These are phyloP conservation scores for Rhodosporidiobolus sp. DNA, from an alignment of 768 basidiomycete genomes.

Conservation along the genomic window DNA sequence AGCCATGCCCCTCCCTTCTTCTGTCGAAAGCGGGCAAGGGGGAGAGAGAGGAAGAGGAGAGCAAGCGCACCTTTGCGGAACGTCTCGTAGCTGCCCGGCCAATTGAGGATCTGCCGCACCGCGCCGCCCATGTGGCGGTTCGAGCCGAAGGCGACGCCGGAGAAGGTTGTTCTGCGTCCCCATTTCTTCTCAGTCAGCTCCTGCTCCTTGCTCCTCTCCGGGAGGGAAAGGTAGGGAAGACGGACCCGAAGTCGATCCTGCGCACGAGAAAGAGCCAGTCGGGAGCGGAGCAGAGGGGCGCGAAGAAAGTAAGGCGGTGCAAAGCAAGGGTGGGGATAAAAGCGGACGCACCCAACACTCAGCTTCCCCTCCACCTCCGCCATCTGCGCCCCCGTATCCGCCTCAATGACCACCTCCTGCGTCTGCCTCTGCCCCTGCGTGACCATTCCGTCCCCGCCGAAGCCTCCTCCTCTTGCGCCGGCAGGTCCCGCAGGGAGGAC, in stretches of 20 bases:
- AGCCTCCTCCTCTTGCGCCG: not conserved
- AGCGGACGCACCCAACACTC: constrained; percentile 28
- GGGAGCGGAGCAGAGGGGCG: too few relatives aligned
- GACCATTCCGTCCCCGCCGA: too few relatives aligned
- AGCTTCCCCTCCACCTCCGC: constrained; percentile 29
- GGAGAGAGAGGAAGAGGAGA: not conserved
- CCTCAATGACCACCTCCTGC: not conserved
- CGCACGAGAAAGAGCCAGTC: not conserved
- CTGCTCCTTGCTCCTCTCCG: too few relatives aligned
- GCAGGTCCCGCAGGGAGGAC: not conserved
- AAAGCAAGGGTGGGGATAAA: too few relatives aligned
- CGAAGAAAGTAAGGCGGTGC: too few relatives aligned
- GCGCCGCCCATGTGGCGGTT: constrained; percentile 67
- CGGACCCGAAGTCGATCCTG: constrained; percentile 38
- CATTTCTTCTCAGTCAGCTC: not conserved
- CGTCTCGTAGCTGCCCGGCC: constrained; percentile 81
- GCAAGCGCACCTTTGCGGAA: constrained; percentile 46
- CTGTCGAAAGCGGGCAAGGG: not conserved
- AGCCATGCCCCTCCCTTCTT: not conserved
- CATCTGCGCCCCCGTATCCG: not conserved
- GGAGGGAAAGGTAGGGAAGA: not conserved
- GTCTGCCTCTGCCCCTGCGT: not conserved
- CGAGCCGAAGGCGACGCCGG: constrained; percentile 65
- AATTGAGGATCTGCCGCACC: constrained; percentile 77
- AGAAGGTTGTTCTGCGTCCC: constrained; percentile 39